These are phyloP conservation scores for Cardiosporidium cionae DNA, from an alignment of 169 alveolate species.

Conservation along the genomic window DNA sequence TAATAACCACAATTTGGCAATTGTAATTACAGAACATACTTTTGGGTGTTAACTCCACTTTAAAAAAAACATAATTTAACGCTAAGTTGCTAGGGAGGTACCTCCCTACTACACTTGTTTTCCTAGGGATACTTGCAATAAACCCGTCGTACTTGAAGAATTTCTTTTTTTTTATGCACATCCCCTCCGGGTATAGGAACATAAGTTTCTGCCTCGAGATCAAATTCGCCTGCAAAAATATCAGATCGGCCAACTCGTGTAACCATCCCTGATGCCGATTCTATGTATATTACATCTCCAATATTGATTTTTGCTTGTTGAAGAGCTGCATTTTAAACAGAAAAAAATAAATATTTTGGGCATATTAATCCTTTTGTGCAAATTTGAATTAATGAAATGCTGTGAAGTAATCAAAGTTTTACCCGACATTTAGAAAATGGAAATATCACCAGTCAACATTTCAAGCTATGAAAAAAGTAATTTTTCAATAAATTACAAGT, in stretches of 20 bases:
- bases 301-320: constrained; percentile 88
- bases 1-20: background rate
- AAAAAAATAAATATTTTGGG: too few relatives aligned
- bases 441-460: background rate
- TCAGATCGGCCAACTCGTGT: constrained; percentile 97
- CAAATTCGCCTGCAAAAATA: constrained; percentile 94
- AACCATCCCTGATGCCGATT: constrained; percentile 93
- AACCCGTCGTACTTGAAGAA: constrained; percentile 65
- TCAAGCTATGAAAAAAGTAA: background rate
- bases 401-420: too few relatives aligned
- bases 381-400: too few relatives aligned
- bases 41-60: too few relatives aligned
- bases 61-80: too few relatives aligned
- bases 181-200: constrained; percentile 99
- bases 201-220: constrained; percentile 93
- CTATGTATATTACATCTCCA: constrained; percentile 77
- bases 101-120: too few relatives aligned
- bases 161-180: constrained; percentile 98
- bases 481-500: background rate
- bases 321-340: constrained; percentile 57
- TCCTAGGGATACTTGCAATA: too few relatives aligned
- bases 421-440: too few relatives aligned
- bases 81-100: too few relatives aligned
- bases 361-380: too few relatives aligned
- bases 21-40: too few relatives aligned